Evolutionary conservation across 2,329 filamentous ascomycete genomes (phyloP), one percentile per base, ranked within the genome.

Genomic region (Cordyceps cicadae): DNA sequence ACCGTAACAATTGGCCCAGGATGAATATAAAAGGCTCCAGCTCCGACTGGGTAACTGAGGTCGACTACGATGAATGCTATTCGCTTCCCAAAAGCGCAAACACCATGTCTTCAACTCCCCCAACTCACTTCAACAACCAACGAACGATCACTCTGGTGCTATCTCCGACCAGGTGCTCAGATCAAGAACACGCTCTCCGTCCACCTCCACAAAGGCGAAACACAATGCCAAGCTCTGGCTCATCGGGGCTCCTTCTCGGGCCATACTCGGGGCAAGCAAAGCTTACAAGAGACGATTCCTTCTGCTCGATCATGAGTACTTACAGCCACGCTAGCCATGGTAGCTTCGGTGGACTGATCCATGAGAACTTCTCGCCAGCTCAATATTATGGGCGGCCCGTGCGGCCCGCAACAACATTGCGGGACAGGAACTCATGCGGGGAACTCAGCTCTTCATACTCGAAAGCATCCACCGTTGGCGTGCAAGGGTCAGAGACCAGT

Each of bases 401-500:
- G 11, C 50, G 43, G 41, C 41, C 50, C 11, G 19, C 24, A 8
- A 43, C 34, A 17, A 55, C 52, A 15, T 19, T 50, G n/a, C 24
- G 45, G 3, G 59, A 21, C 41, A 39, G 51, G 54, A n/a, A 49
- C 8, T n/a, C 19, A 21, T 19, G 15, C 29, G 17, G 21, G 4
- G 12, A 54, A 14, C 29, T 60, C 24, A 8, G 26, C 12, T 26
- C 45, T 32, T 56, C 51, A 2, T 32, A 66, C 57, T 64, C 71
- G n/a, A 66, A 68, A 62, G 46, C 73, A 60, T 74, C 73, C 1
- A 71, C 68, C 62, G 72, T 54, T 39, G 43, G 29, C 19, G 50
- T 50, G 17, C 39, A 41, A 1, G 39, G 32, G 39, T 54, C 58
- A 9, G 50, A 54, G 5, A 39, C 29, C 11, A 60, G 58, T n/a